phyloP scores from a whole-genome alignment of 768 basidiomycete species.

The Amanita molliuscula region DNA sequence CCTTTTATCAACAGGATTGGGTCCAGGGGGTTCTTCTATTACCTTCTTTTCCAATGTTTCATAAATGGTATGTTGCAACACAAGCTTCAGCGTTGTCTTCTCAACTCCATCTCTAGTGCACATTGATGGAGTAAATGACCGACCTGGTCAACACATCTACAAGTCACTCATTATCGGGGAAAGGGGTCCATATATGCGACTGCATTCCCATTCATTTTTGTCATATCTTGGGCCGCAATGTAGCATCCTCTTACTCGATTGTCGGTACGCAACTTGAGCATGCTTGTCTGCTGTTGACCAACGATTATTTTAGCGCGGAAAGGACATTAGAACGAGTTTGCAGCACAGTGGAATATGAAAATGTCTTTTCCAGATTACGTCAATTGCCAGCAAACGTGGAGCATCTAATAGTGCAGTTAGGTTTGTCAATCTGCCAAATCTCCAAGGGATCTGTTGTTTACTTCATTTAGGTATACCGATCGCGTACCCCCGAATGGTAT shows the following conservation, averaged over 20 bases:
- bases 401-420: constrained; percentile 78
- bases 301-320: constrained; percentile 52
- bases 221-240: constrained; percentile 72
- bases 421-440: constrained; percentile 21
- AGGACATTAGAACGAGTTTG: constrained; percentile 76
- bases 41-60: constrained; percentile 90
- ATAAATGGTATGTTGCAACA: constrained; percentile 44
- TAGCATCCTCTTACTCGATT: constrained; percentile 69
- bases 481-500: constrained; percentile 91
- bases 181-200: constrained; percentile 67
- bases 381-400: constrained; percentile 57
- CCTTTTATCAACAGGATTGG: constrained; percentile 48
- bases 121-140: constrained; percentile 63
- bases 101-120: constrained; percentile 31
- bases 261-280: constrained; percentile 43
- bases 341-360: constrained; percentile 60
- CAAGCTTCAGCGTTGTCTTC: constrained; percentile 1
- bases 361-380: constrained; percentile 53
- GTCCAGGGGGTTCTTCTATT: constrained; percentile 82
- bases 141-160: constrained; percentile 50
- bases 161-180: constrained; percentile 68
- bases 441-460: constrained; percentile 2
- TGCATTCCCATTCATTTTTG: constrained; percentile 76
- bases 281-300: constrained; percentile 5
- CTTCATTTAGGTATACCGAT: constrained; percentile 53